Base-by-base conservation (phyloP, 345 rosid species). In the Boechera stricta region DNA sequence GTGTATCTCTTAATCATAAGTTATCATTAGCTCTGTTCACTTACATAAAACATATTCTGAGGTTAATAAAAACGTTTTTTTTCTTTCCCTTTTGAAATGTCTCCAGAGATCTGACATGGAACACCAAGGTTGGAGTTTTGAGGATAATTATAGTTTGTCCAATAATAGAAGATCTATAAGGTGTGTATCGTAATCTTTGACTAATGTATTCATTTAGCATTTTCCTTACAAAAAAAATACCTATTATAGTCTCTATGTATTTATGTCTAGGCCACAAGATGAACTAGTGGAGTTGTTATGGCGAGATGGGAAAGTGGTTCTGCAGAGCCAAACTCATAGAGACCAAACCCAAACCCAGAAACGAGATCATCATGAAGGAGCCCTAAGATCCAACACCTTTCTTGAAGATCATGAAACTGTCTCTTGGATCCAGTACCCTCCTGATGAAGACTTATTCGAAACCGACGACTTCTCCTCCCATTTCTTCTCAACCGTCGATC, bases 271-370 rank as follows among this genome's bases (percentile, higher is more conserved):
- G 70, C 77, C 81, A 65, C 82, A 86, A 39, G 76, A 80, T 76
- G 91, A 89, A 72, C 80, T 90, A 32, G 89, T 84, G 62, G 96
- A 90, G 86, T 80, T 90, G 54, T 26, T 87, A 72, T 90, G 93
- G 93, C 76, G 73, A 73, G 85, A 87, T 75, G 96, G 93, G 52
- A 84, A 85, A 61, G 86, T 90, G 13, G 90, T 90, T 76, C 53
- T 86, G 64, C 82, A 82, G 42, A 87, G 85, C 82, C 96, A 89
- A 77, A 80, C 83, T 10, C 87, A 81, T 1, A 82, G 86, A 67
- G 83, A 75, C 60, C 84, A 73, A 4, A 38, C 51, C 49, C 74
- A 59, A 42, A 8, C 48, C 15, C 69, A 72, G n/a, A 66, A 58
- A 18, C 67, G 39, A 28, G 35, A 65, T 7, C 54, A 71, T 55